Evolutionary conservation across 1,284 basidiomycete species (phyloP).

Genomic region (Moesziomyces sp.): DNA sequence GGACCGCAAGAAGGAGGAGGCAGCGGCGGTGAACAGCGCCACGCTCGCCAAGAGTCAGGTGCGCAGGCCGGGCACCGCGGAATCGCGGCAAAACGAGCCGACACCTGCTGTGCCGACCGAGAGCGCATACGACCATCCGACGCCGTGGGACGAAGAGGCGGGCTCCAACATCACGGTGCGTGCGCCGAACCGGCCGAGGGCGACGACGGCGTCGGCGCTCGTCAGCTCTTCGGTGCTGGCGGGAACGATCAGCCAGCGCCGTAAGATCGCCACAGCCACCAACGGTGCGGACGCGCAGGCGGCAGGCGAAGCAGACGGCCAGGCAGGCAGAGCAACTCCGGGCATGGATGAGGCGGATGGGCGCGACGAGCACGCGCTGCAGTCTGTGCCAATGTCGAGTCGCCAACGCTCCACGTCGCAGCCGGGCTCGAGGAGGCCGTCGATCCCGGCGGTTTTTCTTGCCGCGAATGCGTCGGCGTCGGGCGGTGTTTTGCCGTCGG

Average conservation of each 20-base stretch:
- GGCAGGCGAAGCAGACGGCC: not conserved
- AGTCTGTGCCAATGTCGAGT: slow-evolving; percentile 8
- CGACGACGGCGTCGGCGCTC: slow-evolving; percentile 30
- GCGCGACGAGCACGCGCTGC: not conserved
- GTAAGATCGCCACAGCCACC: slow-evolving; percentile 16
- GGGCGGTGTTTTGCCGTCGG: not conserved
- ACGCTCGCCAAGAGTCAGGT: slow-evolving; percentile 5
- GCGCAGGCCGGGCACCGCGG: slow-evolving; percentile 15
- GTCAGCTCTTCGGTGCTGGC: slow-evolving; percentile 29
- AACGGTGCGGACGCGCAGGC: not conserved
- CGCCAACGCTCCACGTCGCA: slow-evolving; percentile 54
- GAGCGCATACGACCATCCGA: slow-evolving; percentile 15
- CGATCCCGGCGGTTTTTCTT: slow-evolving; percentile 51
- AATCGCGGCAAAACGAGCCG: slow-evolving; percentile 6
- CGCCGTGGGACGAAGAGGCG: slow-evolving; percentile 26
- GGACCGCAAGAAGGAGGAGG: slow-evolving; percentile 25
- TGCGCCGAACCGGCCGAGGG: slow-evolving; percentile 26
- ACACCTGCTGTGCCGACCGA: slow-evolving; percentile 2
- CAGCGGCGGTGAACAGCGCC: not conserved
- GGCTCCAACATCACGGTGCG: slow-evolving; percentile 9
- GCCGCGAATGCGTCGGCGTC: slow-evolving; percentile 16
- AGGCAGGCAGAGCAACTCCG: slow-evolving; percentile 7
- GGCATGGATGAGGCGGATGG: slow-evolving; percentile 1
- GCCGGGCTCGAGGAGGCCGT: slow-evolving; percentile 45
- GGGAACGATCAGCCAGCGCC: slow-evolving; percentile 55